These are phyloP conservation scores for Cardamine resedifolia DNA, from an alignment of 345 rosid species.

Conservation along the genomic window DNA sequence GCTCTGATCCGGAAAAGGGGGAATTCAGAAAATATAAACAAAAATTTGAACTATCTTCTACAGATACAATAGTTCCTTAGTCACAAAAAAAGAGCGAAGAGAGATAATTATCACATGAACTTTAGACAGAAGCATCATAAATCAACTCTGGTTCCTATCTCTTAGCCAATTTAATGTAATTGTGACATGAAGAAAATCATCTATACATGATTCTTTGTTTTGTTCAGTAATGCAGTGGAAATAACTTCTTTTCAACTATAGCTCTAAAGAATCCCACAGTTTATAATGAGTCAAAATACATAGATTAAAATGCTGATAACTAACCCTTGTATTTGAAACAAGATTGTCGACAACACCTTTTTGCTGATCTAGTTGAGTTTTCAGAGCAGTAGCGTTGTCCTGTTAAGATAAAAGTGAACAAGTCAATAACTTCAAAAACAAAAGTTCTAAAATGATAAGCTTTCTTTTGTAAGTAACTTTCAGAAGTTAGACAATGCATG, in stretches of 20 bases:
- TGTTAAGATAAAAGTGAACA: conserved; percentile 33
- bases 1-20: not conserved
- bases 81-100: not conserved
- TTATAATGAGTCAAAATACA: not conserved
- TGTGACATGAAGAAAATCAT: conserved; percentile 16
- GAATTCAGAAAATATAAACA: not conserved
- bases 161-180: not conserved
- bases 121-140: not conserved
- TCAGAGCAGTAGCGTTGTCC: conserved; percentile 64
- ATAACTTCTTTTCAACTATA: not conserved
- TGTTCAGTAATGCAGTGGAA: not conserved
- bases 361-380: conserved; percentile 72
- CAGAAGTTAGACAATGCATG: not conserved
- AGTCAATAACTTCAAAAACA: not conserved
- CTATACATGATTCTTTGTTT: conserved; percentile 12
- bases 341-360: conserved; percentile 69
- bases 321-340: conserved; percentile 70
- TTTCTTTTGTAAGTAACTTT: not conserved
- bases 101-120: not conserved
- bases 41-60: not conserved
- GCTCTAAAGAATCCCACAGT: not conserved
- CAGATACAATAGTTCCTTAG: not conserved
- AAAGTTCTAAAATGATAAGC: not conserved
- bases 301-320: conserved; percentile 17
- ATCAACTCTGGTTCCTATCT: not conserved